Evolutionary conservation across 768 basidiomycete species (phyloP), one percentile per base, ranked within the genome.

Genomic region (Kondoa subrosea): DNA sequence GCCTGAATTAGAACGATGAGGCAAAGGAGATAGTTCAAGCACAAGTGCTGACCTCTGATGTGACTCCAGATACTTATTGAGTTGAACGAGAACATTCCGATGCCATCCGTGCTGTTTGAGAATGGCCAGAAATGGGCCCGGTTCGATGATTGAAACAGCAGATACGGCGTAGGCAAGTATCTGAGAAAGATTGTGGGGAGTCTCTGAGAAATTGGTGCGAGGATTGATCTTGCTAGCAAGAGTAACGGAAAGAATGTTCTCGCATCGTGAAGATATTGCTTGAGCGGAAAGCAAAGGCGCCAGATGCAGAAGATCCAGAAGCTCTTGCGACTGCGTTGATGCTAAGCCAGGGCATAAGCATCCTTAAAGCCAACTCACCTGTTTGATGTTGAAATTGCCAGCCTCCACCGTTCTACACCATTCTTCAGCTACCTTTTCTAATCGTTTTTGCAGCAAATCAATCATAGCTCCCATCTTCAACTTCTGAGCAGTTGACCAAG

Each of bases 31-130:
- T 26, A 21, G 57, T 17, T 21, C 4, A 56, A 59, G n/a, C 17
- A 25, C 27, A 29, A n/a, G 17, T 14, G 34, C 34, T 26, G 25
- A 26, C n/a, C 32, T 15, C 14, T 2, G 31, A 30, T 26, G 31
- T 26, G 66, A 57, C 59, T 56, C 59, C n/a, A 40, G 40, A 32
- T 17, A 64, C 16, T 32, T 14, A 14, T 26, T 32, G 15, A 64
- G 8, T 3, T 14, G 16, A 15, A 8, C 25, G 4, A 64, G 25
- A 21, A 64, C 62, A 26, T 8, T 14, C 16, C 56, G 34, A 57
- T 71, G 71, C 71, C 72, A 74, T 26, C 70, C 68, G 25, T 66
- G 68, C 34, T 69, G 61, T 60, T 69, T 57, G 50, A 73, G 66
- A 66, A 72, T 72, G 16, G 16, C 16, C 32, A 71, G 58, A 33